phyloP scores from a whole-genome alignment of 345 rosid genomes.

The Rhizophora mangle region DNA sequence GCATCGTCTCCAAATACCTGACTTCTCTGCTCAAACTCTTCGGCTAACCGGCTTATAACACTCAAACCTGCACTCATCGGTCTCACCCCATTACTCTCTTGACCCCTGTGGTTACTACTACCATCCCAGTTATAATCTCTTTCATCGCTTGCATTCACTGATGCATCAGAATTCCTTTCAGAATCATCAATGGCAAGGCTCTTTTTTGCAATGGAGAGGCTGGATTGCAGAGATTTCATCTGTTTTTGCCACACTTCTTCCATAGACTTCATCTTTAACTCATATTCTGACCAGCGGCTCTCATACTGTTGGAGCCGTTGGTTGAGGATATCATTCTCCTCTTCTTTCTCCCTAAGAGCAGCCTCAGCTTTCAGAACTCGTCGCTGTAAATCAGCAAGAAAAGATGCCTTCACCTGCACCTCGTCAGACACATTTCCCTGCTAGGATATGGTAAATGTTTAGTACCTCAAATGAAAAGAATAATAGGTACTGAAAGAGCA shows the following conservation, averaged over 20 bases:
- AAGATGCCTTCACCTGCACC: slow-evolving; percentile 81
- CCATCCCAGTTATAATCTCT: slow-evolving; percentile 65
- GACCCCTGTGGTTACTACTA: slow-evolving; percentile 53
- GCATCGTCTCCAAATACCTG: slow-evolving; percentile 96
- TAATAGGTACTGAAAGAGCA: not conserved
- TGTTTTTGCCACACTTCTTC: slow-evolving; percentile 99
- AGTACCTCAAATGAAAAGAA: slow-evolving; percentile 8
- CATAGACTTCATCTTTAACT: slow-evolving; percentile 97
- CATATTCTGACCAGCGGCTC: slow-evolving; percentile 94
- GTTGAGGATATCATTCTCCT: slow-evolving; percentile 89
- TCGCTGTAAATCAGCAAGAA: slow-evolving; percentile 85
- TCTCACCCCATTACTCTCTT: slow-evolving; percentile 64
- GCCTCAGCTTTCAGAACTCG: slow-evolving; percentile 93
- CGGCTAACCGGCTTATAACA: slow-evolving; percentile 81
- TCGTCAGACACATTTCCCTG: slow-evolving; percentile 74
- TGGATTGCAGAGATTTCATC: slow-evolving; percentile 93
- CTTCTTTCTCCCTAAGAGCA: slow-evolving; percentile 81
- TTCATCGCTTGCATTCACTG: slow-evolving; percentile 75
- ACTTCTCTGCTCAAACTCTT: slow-evolving; percentile 94
- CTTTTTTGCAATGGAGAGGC: slow-evolving; percentile 95
- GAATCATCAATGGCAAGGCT: slow-evolving; percentile 87
- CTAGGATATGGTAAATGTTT: slow-evolving; percentile 5
- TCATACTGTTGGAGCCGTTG: slow-evolving; percentile 95
- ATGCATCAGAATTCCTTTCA: slow-evolving; percentile 83
- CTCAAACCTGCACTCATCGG: slow-evolving; percentile 87